Conservation (phyloP, 2,329 filamentous ascomycete genomes). For the Colletotrichum lindemuthianum region DNA sequence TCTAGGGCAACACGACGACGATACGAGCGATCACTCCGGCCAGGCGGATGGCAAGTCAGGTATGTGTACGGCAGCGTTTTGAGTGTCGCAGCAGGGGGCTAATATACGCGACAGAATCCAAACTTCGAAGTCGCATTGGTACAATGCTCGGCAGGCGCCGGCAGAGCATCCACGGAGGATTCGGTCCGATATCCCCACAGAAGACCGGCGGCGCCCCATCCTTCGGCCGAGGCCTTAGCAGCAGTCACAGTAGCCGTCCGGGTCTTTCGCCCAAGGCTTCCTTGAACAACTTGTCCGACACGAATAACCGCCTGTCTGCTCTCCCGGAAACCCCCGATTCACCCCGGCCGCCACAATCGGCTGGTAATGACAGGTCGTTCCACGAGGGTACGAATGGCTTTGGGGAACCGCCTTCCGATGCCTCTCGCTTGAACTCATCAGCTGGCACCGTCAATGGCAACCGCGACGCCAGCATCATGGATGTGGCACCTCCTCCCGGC, state of each 20-base stretch:
- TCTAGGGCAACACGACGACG: conserved; percentile 47
- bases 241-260: conserved; percentile 62
- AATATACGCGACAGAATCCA: conserved; percentile 58
- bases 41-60: conserved; percentile 40
- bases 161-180: conserved; percentile 73
- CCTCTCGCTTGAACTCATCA: conserved; percentile 43
- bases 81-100: conserved; percentile 31
- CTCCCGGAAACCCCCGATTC: conserved; percentile 66
- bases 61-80: not conserved
- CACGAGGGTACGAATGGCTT: conserved; percentile 60
- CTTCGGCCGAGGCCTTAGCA: conserved; percentile 70
- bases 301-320: conserved; percentile 63
- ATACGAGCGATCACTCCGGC: conserved; percentile 58
- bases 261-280: conserved; percentile 67
- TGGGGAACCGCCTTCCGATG: conserved; percentile 47
- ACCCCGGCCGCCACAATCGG: conserved; percentile 38
- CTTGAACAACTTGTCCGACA: conserved; percentile 67
- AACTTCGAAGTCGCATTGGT: conserved; percentile 71
- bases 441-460: conserved; percentile 58
- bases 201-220: conserved; percentile 56
- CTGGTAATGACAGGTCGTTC: conserved; percentile 43
- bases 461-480: conserved; percentile 57
- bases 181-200: conserved; percentile 64
- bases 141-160: conserved; percentile 75
- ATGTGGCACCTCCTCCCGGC: conserved; percentile 62